These are phyloP conservation scores for Spergularia bocconei DNA, from an alignment of 148 eudicot genomes.

Conservation along the genomic window DNA sequence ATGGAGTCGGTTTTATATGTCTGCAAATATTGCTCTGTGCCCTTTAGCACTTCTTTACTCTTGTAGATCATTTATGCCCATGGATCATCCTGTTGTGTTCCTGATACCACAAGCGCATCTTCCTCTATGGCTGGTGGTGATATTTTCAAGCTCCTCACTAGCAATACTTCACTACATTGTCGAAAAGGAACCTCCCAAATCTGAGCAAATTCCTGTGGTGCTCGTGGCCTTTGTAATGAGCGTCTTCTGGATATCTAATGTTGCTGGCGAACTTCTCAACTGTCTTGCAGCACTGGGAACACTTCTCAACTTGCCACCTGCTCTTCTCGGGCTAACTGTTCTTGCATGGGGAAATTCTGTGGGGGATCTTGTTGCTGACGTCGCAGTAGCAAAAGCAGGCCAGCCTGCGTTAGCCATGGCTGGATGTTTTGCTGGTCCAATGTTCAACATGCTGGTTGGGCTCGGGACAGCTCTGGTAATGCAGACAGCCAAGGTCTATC, in stretches of 20 bases:
- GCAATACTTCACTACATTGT: constrained; percentile 67
- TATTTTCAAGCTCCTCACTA: constrained; percentile 64
- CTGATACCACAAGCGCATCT: constrained; percentile 57
- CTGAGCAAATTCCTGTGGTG: constrained; percentile 54
- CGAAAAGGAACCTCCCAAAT: constrained; percentile 84
- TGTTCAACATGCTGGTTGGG: constrained; percentile 96
- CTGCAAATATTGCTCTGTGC: constrained; percentile 84
- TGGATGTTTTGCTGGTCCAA: constrained; percentile 96
- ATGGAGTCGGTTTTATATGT: constrained; percentile 84
- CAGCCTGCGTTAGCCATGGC: constrained; percentile 99
- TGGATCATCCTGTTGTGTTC: constrained; percentile 61
- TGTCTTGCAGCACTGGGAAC: constrained; percentile 78
- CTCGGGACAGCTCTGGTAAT: constrained; percentile 84
- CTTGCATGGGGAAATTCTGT: constrained; percentile 97
- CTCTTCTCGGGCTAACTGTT: constrained; percentile 85
- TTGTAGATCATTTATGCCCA: constrained; percentile 73
- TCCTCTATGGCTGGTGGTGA: constrained; percentile 74
- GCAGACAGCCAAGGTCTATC: constrained; percentile 68
- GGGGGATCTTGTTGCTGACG: constrained; percentile 98
- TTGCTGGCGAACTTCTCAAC: constrained; percentile 83
- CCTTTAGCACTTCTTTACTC: constrained; percentile 77
- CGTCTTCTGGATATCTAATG: constrained; percentile 92
- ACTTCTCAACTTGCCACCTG: constrained; percentile 63
- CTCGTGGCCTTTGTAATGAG: constrained; percentile 81
- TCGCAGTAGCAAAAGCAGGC: constrained; percentile 92